A percentile compares a stretch with the other conserved stretches of the same genome.
Evolutionary conservation across 495 filamentous ascomycete genomes (phyloP).

Genomic region (Xylaria longipes): DNA sequence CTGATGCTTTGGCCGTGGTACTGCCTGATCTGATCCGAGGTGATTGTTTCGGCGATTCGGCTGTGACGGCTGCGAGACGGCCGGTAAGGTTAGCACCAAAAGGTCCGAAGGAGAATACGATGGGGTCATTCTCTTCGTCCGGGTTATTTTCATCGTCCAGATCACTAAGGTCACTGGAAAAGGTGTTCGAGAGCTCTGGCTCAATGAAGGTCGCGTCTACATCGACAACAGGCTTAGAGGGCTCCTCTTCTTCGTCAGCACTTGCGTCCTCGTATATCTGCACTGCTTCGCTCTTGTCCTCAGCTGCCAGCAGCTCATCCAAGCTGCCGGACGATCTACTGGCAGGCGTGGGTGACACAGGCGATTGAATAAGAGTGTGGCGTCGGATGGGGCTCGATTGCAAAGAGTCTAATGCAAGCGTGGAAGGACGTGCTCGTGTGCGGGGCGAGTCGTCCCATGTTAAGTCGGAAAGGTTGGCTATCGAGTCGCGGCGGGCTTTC

Average conservation of each 20-base stretch:
- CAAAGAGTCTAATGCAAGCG: conserved; percentile 42
- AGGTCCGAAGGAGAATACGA: conserved; percentile 87
- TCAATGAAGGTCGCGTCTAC: conserved; percentile 39
- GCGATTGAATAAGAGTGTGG: conserved; percentile 66
- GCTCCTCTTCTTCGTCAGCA: conserved; percentile 50
- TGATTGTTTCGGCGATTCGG: conserved; percentile 60
- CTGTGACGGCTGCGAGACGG: conserved; percentile 75
- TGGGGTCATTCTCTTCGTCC: conserved; percentile 92
- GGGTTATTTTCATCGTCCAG: conserved; percentile 73
- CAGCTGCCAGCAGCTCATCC: conserved; percentile 39
- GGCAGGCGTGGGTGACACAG: conserved; percentile 76
- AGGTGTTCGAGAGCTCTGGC: conserved; percentile 50
- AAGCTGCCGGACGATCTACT: conserved; percentile 42
- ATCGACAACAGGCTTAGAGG: conserved; percentile 31
- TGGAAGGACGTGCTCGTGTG: conserved; percentile 41
- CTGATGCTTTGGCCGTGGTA: conserved; percentile 35
- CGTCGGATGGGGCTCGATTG: conserved; percentile 73
- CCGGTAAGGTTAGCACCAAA: conserved; percentile 82
- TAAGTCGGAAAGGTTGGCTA: conserved; percentile 68
- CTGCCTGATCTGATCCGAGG: conserved; percentile 39
- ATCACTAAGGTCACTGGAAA: conserved; percentile 68
- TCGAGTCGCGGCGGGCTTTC: conserved; percentile 63
- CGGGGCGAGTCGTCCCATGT: conserved; percentile 70
- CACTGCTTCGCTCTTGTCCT: conserved; percentile 42
- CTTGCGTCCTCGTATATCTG: conserved; percentile 66